These are phyloP conservation scores for Asterella californica DNA, from an alignment of 225 moss, liverwort and hornwort genomes.

Conservation along the genomic window DNA sequence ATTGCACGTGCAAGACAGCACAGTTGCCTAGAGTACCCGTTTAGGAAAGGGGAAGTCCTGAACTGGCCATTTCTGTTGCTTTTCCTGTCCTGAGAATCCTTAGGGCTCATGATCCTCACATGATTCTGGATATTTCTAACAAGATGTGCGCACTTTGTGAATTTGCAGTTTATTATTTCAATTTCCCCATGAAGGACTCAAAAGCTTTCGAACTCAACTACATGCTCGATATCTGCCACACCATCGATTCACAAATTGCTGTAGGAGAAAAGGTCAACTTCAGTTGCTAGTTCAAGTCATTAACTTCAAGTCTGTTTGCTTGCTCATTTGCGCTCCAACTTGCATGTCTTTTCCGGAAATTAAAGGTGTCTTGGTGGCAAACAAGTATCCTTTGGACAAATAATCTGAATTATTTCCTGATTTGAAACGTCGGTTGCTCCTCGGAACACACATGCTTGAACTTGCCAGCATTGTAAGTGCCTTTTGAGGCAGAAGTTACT, in stretches of 20 bases:
- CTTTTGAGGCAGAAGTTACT: conserved; percentile 19
- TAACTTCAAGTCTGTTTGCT: background rate
- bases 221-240: conserved; percentile 56
- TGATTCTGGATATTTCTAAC: background rate
- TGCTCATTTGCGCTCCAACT: background rate
- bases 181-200: conserved; percentile 51
- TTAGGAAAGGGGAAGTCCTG: conserved; percentile 18
- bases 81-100: too few relatives aligned
- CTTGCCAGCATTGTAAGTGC: background rate
- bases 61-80: background rate
- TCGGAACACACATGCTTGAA: background rate
- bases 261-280: conserved; percentile 48
- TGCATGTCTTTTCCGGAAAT: background rate
- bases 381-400: too few relatives aligned
- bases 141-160: too few relatives aligned
- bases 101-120: too few relatives aligned
- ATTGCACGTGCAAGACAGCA: background rate
- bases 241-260: conserved; percentile 44
- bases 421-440: background rate
- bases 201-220: conserved; percentile 40
- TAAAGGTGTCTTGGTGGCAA: background rate
- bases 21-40: conserved; percentile 27
- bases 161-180: conserved; percentile 54
- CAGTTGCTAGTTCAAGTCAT: background rate
- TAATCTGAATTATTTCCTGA: background rate